Base-by-base conservation (phyloP, 2,329 filamentous ascomycete genomes). In the Calonectria pseudoreteaudii region DNA sequence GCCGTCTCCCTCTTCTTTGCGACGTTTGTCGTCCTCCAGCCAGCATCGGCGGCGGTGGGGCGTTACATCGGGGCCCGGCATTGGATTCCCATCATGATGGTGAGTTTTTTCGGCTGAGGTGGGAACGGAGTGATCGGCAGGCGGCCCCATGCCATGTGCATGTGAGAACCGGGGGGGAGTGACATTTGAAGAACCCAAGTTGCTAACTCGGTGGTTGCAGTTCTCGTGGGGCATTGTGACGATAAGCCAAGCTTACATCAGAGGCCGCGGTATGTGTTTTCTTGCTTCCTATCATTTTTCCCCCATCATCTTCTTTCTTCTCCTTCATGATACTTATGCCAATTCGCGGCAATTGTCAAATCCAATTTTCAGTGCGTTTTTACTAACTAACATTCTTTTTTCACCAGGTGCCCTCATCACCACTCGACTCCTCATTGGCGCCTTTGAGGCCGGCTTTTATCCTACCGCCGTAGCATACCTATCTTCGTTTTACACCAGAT, bases 361-460 rank as follows among this genome's bases (percentile, higher is more conserved):
- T 26, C 11, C 13, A 41, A 3, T 1, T 36, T 38, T n/a, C 28
- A 8, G n/a, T 62, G 23, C 23, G 8, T 13, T 62, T 62, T 62
- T 13, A 41, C 73, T 78, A 41, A 79, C 67, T 60, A 28, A 23
- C 52, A 2, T 53, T 38, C 9, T 53, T 38, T 28, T 26, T 16
- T 10, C 11, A 28, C 14, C 60, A 81, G 79, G 68, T 31, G 75
- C 74, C 49, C 79, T 81, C 47, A 76, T 81, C 50, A 73, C 76
- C 49, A 81, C 79, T 7, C 78, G 79, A 9, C 69, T 81, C 47
- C 78, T 81, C 44, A 81, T 81, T 64, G 79, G 79, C 13, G 79
- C 76, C 20, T 81, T 80, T 34, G 79, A 81, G 44, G 79, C 79
- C 3, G 79, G 79, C n/a, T 81, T 81, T 74, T 81, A 81, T 56